Evolutionary conservation across 2,329 filamentous ascomycete species (phyloP).

Genomic region (Apiospora phragmitis): DNA sequence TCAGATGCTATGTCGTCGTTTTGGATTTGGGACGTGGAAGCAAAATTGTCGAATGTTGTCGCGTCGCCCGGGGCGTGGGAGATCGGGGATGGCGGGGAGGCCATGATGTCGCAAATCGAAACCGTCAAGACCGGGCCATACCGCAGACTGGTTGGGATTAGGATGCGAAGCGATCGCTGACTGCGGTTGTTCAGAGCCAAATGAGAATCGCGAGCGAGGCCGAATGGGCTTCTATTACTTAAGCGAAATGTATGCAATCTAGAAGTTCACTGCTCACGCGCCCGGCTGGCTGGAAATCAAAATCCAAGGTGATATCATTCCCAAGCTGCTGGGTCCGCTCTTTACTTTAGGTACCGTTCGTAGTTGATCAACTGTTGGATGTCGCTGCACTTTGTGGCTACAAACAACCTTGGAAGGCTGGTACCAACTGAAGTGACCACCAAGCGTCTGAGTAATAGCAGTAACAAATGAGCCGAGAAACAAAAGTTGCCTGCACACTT

Average conservation of each 20-base stretch:
- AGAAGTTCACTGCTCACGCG: not conserved
- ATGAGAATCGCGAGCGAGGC: not conserved
- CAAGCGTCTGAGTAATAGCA: not conserved
- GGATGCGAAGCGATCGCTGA: not conserved
- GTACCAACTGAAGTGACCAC: no score
- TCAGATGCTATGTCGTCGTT: not conserved
- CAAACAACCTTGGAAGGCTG: no score
- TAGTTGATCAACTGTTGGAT: not conserved
- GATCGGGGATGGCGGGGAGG: not conserved
- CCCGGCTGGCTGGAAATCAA: not conserved
- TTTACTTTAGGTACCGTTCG: not conserved
- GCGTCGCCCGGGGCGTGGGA: not conserved
- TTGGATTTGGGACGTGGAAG: not conserved
- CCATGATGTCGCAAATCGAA: slow-evolving; percentile 8
- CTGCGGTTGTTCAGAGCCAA: not conserved
- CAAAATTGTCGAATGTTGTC: not conserved
- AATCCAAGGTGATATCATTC: not conserved
- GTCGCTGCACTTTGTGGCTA: not conserved
- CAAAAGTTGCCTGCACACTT: no score
- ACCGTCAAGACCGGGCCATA: not conserved
- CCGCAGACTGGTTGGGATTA: not conserved
- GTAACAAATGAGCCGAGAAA: not conserved
- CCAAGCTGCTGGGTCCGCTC: not conserved
- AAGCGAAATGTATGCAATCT: not conserved
- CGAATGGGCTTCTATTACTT: not conserved